Conservation (phyloP, 164 flowering plant species). For the Aristolochia californica region DNA sequence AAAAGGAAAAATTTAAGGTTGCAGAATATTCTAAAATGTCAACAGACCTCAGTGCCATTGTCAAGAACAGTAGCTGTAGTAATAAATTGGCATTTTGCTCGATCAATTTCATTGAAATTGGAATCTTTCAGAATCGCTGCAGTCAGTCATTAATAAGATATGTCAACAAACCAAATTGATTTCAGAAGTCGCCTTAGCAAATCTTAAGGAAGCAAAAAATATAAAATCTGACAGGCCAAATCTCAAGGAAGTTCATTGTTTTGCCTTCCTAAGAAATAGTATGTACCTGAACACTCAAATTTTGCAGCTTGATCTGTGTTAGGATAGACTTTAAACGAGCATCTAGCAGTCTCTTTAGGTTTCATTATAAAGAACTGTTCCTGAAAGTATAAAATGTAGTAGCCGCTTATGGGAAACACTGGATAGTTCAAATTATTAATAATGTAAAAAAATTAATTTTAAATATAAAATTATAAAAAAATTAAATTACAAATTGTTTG, state of each 20-base stretch:
- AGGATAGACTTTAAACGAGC: conserved; percentile 61
- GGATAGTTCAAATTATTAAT: neutral
- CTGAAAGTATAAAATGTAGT: conserved; percentile 25
- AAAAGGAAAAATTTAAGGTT: neutral
- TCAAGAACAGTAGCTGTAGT: conserved; percentile 76
- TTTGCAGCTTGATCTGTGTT: conserved; percentile 71
- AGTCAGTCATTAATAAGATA: conserved; percentile 13
- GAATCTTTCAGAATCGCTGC: conserved; percentile 95
- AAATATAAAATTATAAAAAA: no score
- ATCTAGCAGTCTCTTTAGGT: conserved; percentile 43
- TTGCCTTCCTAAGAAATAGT: neutral
- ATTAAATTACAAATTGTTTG: neutral
- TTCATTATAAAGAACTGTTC: conserved; percentile 83
- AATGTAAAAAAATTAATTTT: no score
- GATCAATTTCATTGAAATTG: conserved; percentile 70
- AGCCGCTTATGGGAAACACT: neutral
- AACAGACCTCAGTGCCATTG: conserved; percentile 73
- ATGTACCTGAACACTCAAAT: conserved; percentile 61
- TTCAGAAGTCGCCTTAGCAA: neutral
- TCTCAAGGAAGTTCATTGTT: neutral
- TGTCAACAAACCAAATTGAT: neutral
- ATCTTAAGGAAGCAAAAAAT: neutral
- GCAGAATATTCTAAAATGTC: neutral
- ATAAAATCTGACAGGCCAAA: no score
- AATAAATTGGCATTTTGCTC: conserved; percentile 89